These are phyloP conservation scores for Microsporum canis DNA, from an alignment of 2,329 filamentous ascomycete genomes.

Conservation along the genomic window DNA sequence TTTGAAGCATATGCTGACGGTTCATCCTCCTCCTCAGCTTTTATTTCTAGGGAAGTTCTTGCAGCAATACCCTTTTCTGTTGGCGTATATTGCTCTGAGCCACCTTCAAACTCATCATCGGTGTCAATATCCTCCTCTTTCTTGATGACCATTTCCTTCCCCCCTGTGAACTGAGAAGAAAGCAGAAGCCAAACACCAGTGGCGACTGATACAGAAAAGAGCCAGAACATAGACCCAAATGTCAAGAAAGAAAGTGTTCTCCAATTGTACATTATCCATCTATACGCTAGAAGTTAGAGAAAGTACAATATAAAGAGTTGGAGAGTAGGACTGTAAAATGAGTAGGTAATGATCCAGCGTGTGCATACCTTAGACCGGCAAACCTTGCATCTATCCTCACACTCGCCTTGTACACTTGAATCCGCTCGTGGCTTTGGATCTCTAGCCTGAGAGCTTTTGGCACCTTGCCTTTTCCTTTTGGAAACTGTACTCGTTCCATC, in stretches of 20 bases:
- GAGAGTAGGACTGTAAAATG: background rate
- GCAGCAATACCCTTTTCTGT: too few relatives aligned
- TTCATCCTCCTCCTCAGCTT: slow-evolving; percentile 7
- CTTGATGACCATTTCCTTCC: slow-evolving; percentile 6
- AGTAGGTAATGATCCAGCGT: background rate
- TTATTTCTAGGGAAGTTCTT: background rate
- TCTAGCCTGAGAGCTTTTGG: slow-evolving; percentile 51
- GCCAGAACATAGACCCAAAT: slow-evolving; percentile 66
- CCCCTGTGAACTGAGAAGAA: slow-evolving; percentile 24
- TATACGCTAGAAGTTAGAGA: slow-evolving; percentile 15
- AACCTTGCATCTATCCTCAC: slow-evolving; percentile 65
- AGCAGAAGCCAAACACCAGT: slow-evolving; percentile 53
- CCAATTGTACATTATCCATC: slow-evolving; percentile 81
- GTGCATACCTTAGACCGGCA: slow-evolving; percentile 50
- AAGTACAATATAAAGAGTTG: background rate
- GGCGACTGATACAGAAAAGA: slow-evolving; percentile 57
- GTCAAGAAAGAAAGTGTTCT: slow-evolving; percentile 56
- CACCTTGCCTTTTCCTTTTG: slow-evolving; percentile 40
- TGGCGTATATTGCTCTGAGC: background rate
- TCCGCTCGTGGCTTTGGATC: slow-evolving; percentile 53
- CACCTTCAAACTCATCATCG: background rate
- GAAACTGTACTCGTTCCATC: slow-evolving; percentile 62
- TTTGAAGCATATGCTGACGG: slow-evolving; percentile 5
- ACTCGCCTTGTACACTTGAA: slow-evolving; percentile 64
- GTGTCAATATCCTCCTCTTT: slow-evolving; percentile 2